Percentiles rank a stretch among this genome's conserved stretches.
phyloP scores from a whole-genome alignment of 768 basidiomycete genomes.

The Crassisporium funariophilum region DNA sequence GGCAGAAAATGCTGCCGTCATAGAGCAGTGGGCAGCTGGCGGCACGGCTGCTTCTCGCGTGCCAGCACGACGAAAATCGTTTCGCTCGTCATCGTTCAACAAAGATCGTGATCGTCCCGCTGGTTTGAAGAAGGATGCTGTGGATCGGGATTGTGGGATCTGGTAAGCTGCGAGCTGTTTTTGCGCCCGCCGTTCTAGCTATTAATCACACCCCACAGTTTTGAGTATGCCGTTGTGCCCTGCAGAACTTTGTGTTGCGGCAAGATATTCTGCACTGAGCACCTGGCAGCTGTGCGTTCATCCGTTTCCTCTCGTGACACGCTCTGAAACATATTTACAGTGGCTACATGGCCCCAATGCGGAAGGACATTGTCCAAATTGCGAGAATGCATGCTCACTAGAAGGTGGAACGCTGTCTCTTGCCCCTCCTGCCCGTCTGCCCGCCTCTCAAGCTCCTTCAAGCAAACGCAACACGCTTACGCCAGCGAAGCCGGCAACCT shows the following conservation, averaged over 20 bases:
- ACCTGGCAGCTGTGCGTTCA: conserved; percentile 31
- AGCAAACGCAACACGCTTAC: conserved; percentile 3
- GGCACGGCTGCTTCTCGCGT: conserved; percentile 20
- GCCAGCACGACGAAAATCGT: conserved; percentile 12
- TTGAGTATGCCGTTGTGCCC: conserved; percentile 34
- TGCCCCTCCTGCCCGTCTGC: conserved; percentile 19
- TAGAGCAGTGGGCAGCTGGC: conserved; percentile 25
- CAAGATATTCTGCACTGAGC: conserved; percentile 33
- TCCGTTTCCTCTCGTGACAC: background rate
- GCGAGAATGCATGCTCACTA: conserved; percentile 31
- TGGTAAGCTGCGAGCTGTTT: conserved; percentile 20
- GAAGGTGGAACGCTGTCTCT: conserved; percentile 28
- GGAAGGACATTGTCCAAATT: conserved; percentile 34
- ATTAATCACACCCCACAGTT: conserved; percentile 16
- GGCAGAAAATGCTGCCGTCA: conserved; percentile 17
- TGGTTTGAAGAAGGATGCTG: conserved; percentile 4
- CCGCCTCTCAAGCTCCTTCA: conserved; percentile 9
- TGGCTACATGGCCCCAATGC: conserved; percentile 36
- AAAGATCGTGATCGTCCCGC: conserved; percentile 14
- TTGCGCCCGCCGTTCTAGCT: background rate
- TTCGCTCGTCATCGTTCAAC: conserved; percentile 8
- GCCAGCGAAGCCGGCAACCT: conserved; percentile 8
- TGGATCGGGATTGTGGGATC: conserved; percentile 34
- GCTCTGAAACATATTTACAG: conserved; percentile 13
- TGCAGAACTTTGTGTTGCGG: conserved; percentile 34